phyloP scores from a whole-genome alignment of 345 rosid species.

The Eucalyptus regnans region DNA sequence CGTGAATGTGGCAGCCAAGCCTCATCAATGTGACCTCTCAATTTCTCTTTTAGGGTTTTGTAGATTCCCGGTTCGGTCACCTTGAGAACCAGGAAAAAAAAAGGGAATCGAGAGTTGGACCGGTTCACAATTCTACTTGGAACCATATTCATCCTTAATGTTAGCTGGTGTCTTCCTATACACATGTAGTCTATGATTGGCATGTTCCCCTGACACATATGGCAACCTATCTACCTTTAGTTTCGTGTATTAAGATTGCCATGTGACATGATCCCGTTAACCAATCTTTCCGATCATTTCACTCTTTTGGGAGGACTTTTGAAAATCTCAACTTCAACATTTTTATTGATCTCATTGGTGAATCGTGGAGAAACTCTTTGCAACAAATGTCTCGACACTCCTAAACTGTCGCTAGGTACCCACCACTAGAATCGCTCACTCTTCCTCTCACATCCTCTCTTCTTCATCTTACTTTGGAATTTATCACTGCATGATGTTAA shows the following conservation, averaged over 20 bases:
- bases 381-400: background rate
- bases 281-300: background rate
- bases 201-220: fast-evolving
- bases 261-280: background rate
- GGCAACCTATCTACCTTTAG: background rate
- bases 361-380: background rate
- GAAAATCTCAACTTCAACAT: background rate
- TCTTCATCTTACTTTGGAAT: background rate
- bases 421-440: background rate
- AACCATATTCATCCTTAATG: background rate
- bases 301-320: background rate
- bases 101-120: background rate
- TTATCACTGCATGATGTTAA: background rate
- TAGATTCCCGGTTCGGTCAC: background rate
- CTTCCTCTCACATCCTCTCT: background rate
- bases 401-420: background rate
- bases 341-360: background rate
- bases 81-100: background rate
- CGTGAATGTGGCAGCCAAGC: background rate
- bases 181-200: background rate
- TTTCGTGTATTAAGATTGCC: background rate
- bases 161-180: background rate
- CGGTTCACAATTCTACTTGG: fast-evolving
- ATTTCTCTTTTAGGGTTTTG: background rate
- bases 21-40: background rate